Conservation (phyloP, 495 filamentous ascomycete genomes). For the Daldinia caldariorum region DNA sequence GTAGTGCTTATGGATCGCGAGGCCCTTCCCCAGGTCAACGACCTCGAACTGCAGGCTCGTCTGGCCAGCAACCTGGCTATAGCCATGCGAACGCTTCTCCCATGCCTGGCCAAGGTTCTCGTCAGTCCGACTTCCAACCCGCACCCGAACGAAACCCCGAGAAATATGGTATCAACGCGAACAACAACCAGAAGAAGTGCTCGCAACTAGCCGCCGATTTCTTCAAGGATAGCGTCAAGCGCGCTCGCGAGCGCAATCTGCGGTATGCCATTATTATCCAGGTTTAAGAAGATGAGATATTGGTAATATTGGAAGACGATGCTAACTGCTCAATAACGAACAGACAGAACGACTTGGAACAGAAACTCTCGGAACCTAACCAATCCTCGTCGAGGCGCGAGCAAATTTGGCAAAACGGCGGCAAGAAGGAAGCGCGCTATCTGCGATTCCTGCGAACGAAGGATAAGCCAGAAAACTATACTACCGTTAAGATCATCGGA, state of each 20-base stretch:
- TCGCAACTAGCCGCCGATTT: constrained; percentile 83
- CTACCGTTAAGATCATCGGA: constrained; percentile 95
- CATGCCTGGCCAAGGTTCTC: constrained; percentile 58
- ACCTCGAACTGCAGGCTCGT: constrained; percentile 78
- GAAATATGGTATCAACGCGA: constrained; percentile 68
- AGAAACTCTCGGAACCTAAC: constrained; percentile 76
- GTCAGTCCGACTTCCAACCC: constrained; percentile 60
- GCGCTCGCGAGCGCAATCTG: constrained; percentile 89
- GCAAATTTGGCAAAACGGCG: constrained; percentile 77
- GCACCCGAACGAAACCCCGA: constrained; percentile 79
- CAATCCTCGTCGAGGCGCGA: constrained; percentile 79
- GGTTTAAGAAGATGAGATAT: neutral
- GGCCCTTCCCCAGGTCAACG: constrained; percentile 77
- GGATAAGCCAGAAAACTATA: constrained; percentile 90
- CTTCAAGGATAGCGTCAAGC: constrained; percentile 95
- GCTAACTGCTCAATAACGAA: constrained; percentile 14
- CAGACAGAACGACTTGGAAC: constrained; percentile 91
- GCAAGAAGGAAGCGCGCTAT: constrained; percentile 87
- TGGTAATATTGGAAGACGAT: neutral
- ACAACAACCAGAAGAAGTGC: constrained; percentile 80
- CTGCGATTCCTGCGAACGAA: constrained; percentile 93
- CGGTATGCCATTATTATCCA: constrained; percentile 64
- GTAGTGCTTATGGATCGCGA: constrained; percentile 72
- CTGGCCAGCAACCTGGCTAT: constrained; percentile 66
- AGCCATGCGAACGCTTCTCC: constrained; percentile 72